Percentiles rank a stretch among this genome's conserved stretches.
Conservation (phyloP, 805 yeast species). For the Maudiozyma barnettii region DNA sequence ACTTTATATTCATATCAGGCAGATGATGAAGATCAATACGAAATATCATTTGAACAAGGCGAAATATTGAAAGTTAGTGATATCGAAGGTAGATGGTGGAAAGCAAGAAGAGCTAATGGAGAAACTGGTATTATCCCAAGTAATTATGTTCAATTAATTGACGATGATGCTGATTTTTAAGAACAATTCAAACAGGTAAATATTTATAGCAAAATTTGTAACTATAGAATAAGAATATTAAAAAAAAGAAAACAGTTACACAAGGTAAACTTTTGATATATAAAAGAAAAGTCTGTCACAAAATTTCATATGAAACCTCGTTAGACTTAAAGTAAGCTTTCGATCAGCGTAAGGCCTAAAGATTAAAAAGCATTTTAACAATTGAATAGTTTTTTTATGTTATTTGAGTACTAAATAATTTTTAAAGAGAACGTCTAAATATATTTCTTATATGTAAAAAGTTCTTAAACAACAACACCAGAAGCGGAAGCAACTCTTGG, state of each 20-base stretch:
- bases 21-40: slow-evolving; percentile 86
- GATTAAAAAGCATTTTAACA: neutral
- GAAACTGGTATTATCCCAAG: slow-evolving; percentile 95
- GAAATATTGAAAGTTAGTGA: slow-evolving; percentile 89
- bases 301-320: neutral
- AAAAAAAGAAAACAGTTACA: neutral
- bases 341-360: neutral
- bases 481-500: slow-evolving; percentile 99
- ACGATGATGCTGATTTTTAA: slow-evolving; percentile 9
- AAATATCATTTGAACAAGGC: slow-evolving; percentile 81
- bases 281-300: neutral
- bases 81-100: slow-evolving; percentile 98
- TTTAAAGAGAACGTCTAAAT: slow-evolving; percentile 1
- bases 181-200: no score
- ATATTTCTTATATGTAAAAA: neutral
- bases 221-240: neutral
- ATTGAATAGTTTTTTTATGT: slow-evolving; percentile 1
- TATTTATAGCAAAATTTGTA: neutral
- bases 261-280: neutral
- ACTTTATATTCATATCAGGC: slow-evolving; percentile 85
- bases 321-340: neutral
- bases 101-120: slow-evolving; percentile 80
- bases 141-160: slow-evolving; percentile 75
- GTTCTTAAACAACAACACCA: slow-evolving; percentile 94
- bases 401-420: slow-evolving; percentile 5